Conservation (phyloP, 805 yeast genomes). For the Wickerhamomyces kurtzmanii region DNA sequence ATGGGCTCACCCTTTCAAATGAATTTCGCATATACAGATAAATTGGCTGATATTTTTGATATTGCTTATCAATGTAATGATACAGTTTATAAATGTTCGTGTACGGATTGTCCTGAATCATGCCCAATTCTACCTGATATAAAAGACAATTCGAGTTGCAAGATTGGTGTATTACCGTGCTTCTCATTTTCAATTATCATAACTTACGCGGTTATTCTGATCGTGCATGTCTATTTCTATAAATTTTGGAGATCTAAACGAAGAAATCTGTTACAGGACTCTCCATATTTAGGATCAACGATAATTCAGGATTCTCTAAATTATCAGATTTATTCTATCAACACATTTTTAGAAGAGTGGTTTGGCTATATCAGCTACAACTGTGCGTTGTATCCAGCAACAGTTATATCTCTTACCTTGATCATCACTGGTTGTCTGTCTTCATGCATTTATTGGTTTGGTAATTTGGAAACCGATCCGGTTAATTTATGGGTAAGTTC, state of each 20-base stretch:
- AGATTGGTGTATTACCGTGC: conserved; percentile 59
- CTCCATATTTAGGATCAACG: conserved; percentile 21
- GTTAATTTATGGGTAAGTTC: conserved; percentile 87
- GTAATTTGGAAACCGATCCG: conserved; percentile 67
- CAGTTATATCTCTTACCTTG: conserved; percentile 34
- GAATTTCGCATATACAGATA: conserved; percentile 47
- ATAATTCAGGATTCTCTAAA: conserved; percentile 2
- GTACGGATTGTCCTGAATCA: conserved; percentile 77
- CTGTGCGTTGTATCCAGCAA: conserved; percentile 54
- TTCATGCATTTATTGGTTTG: conserved; percentile 38
- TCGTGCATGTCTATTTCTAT: conserved; percentile 14
- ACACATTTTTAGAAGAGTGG: conserved; percentile 32
- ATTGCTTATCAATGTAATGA: conserved; percentile 44
- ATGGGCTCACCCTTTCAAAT: conserved; percentile 94
- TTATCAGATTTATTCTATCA: conserved; percentile 33
- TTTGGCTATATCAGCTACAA: conserved; percentile 43
- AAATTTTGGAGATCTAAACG: conserved; percentile 14
- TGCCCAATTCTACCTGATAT: conserved; percentile 63
- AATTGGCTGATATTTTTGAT: not conserved
- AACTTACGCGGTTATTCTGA: conserved; percentile 29
- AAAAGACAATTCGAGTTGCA: conserved; percentile 33
- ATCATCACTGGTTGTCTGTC: conserved; percentile 35
- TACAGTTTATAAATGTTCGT: conserved; percentile 63
- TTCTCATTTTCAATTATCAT: conserved; percentile 54
- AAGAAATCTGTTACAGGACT: conserved; percentile 31